phyloP scores from a whole-genome alignment of 768 basidiomycete species.

The Leccinum subtestaceum region DNA sequence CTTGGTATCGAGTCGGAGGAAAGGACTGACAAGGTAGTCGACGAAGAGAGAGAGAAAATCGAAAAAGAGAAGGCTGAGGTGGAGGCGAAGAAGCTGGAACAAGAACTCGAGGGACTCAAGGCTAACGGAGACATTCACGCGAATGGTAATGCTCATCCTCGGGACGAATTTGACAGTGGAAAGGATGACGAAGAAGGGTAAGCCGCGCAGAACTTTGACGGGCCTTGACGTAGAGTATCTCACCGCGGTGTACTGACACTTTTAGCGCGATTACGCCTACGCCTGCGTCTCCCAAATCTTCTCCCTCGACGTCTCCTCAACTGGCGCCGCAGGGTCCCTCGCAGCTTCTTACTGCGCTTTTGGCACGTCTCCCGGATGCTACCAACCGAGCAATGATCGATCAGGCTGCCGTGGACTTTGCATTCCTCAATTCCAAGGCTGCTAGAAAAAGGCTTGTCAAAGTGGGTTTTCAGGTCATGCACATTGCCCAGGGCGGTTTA shows the following conservation, averaged over 20 bases:
- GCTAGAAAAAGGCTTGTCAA: conserved; percentile 88
- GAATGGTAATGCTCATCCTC: conserved; percentile 20
- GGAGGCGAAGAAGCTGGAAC: conserved; percentile 72
- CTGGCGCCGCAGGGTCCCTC: conserved; percentile 88
- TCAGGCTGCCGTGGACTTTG: conserved; percentile 93
- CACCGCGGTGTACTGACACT: conserved; percentile 39
- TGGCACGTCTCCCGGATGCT: conserved; percentile 91
- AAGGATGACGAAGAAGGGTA: conserved; percentile 33
- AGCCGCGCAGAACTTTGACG: conserved; percentile 2
- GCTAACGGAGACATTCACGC: conserved; percentile 30
- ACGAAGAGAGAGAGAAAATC: conserved; percentile 45
- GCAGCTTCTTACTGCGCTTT: conserved; percentile 85
- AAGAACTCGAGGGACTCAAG: conserved; percentile 67
- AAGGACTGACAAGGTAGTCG: conserved; percentile 39
- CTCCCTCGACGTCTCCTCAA: conserved; percentile 63
- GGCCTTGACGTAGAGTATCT: conserved; percentile 18
- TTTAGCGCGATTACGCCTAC: conserved; percentile 55
- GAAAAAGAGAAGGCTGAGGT: conserved; percentile 58
- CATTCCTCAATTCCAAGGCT: conserved; percentile 94
- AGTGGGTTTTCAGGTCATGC: conserved; percentile 42
- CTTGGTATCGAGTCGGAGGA: conserved; percentile 61
- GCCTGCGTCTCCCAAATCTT: conserved; percentile 62
- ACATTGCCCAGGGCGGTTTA: conserved; percentile 2
- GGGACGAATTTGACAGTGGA: conserved; percentile 14
- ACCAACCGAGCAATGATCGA: conserved; percentile 88